Percentiles rank a stretch among this genome's conserved stretches.
Conservation (phyloP, 208 protist genomes). For the Polymyxa betae region DNA sequence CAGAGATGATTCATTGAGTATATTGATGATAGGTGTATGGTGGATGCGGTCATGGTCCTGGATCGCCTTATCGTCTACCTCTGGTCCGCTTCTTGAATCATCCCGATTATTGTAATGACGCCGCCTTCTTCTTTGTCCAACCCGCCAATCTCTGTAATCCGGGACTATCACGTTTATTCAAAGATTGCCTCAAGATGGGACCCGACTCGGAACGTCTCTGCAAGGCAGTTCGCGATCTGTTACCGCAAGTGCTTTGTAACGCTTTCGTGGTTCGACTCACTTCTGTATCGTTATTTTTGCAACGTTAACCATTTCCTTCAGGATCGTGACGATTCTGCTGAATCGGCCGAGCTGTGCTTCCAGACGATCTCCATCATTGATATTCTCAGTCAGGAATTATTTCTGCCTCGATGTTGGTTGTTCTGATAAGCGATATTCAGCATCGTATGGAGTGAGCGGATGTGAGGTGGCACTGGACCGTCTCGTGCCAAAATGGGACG, state of each 20-base stretch:
- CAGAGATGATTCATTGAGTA: not conserved
- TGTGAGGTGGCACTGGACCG: not conserved
- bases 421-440: not conserved
- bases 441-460: not conserved
- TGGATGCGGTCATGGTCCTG: not conserved
- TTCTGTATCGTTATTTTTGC: not conserved
- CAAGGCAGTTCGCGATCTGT: not conserved
- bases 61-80: not conserved
- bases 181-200: not conserved
- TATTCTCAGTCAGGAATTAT: not conserved
- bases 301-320: not conserved
- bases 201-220: not conserved
- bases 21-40: not conserved
- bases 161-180: not conserved
- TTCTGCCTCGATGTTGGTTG: not conserved
- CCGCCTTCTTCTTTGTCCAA: not conserved
- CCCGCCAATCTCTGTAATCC: not conserved
- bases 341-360: not conserved
- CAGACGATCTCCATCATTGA: not conserved
- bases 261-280: not conserved
- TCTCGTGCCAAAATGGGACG: not conserved
- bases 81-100: constrained; percentile 17
- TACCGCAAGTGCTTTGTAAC: not conserved
- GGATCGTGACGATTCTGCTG: not conserved
- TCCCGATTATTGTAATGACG: not conserved